Conservation (phyloP, 257 asterid species). For the Eustoma russellianum region DNA sequence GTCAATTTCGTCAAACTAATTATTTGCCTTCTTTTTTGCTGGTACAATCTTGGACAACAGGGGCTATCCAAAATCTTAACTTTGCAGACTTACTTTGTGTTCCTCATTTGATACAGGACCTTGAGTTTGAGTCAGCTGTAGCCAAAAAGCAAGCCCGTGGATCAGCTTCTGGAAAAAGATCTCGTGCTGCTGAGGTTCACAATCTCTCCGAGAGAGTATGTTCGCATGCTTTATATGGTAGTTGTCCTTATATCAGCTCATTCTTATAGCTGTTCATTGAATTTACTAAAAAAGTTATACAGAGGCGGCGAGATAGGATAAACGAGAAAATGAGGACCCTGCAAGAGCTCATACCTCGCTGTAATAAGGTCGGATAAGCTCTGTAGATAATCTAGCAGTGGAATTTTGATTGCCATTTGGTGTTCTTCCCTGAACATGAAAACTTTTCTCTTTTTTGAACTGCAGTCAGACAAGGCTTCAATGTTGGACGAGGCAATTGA, state of each 20-base stretch:
- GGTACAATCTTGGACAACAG: not conserved
- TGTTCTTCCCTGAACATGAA: not conserved
- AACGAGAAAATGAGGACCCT: slow-evolving; percentile 76
- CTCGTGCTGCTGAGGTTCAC: slow-evolving; percentile 84
- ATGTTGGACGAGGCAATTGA: slow-evolving; percentile 86
- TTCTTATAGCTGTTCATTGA: not conserved
- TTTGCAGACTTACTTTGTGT: not conserved
- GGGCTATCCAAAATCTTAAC: not conserved
- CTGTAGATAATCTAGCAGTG: not conserved
- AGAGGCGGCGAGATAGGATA: slow-evolving; percentile 87
- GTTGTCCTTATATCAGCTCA: not conserved
- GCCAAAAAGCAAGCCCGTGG: slow-evolving; percentile 40
- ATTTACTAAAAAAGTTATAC: slow-evolving; percentile 11
- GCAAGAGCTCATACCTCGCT: slow-evolving; percentile 83
- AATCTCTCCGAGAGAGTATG: slow-evolving; percentile 63
- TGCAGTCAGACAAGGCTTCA: slow-evolving; percentile 81
- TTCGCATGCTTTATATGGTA: not conserved
- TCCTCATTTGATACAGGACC: slow-evolving; percentile 30
- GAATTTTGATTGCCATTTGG: not conserved
- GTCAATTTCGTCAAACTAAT: too few species aligned
- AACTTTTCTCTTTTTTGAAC: slow-evolving; percentile 3
- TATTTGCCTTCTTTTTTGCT: not conserved
- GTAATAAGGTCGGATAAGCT: slow-evolving; percentile 55
- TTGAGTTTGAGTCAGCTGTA: slow-evolving; percentile 38
- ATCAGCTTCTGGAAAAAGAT: slow-evolving; percentile 49